Evolutionary conservation across 345 rosid genomes (phyloP), one percentile per base, ranked within the genome.

Genomic region (Lepidium didymum): DNA sequence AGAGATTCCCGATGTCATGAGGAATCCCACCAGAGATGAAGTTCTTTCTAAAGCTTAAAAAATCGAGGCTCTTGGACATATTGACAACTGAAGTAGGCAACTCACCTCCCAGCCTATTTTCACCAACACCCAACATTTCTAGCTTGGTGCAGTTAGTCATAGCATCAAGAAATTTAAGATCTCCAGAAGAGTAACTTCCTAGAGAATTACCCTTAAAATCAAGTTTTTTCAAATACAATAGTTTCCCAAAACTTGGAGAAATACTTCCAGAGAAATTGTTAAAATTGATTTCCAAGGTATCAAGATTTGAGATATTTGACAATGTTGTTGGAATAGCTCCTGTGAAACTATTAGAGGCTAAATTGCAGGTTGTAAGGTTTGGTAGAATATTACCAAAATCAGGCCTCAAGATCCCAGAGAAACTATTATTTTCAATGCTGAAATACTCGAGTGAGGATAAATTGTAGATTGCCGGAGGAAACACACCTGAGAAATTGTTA

Each of bases 331-430:
- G 63, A 31, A 67, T 41, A 7, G 2, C 1, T 55, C 63, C 72
- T 0, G 23, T 53, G 15, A 67, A 0, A 12, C 0, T 1, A 18
- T 67, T 67, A 0, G 0, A 0, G 2, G 34, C 71, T 2, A 42
- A 14, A 16, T 31, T 2, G 1, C 55, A 7, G 8, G 0, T 0
- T 12, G 0, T 4, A 29, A 67, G 16, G 0, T 42, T 67, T 42
- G 72, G 72, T 37, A 67, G 35, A 0, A 43, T 0, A 55, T 0
- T 8, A 19, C 72, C 72, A 31, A 67, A 55, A 19, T 56, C 55
- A 55, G 7, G 10, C 11, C 55, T 56, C 1, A 67, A 0, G 14
- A 11, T 3, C 23, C 72, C 64, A 0, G 37, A 67, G 12, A 67
- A 55, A 1, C 2, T 0, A 40, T 12, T 55, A 6, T 1, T 0